Evolutionary conservation across 352 stramenopile species (phyloP).

Genomic region (Phytopythium helicoides): DNA sequence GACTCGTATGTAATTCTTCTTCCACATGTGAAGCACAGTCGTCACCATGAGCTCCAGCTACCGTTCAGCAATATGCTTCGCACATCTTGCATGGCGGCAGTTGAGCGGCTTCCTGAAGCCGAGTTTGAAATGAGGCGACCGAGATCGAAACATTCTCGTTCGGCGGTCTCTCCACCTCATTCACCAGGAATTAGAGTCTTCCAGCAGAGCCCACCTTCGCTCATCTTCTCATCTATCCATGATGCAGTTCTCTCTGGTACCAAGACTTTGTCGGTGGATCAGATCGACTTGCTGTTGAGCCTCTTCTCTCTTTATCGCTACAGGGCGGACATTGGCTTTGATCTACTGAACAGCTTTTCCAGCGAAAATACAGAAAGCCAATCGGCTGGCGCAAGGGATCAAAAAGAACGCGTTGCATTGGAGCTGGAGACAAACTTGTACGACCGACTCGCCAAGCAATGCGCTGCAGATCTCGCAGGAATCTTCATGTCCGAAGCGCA

Average conservation of each 20-base stretch:
- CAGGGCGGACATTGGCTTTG: constrained; percentile 71
- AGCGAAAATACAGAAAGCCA: constrained; percentile 12
- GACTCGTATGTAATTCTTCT: constrained; percentile 79
- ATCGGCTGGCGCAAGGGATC: constrained; percentile 15
- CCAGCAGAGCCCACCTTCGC: constrained; percentile 73
- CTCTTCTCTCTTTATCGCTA: constrained; percentile 85
- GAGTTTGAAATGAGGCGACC: constrained; percentile 58
- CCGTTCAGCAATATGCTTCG: not conserved
- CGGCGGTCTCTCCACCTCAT: constrained; percentile 6
- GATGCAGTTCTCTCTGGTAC: constrained; percentile 32
- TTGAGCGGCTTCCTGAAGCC: constrained; percentile 39
- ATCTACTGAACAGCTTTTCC: constrained; percentile 33
- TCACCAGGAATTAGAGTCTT: constrained; percentile 53
- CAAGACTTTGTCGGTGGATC: constrained; percentile 31
- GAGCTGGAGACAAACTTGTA: constrained; percentile 78
- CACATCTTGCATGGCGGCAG: constrained; percentile 22
- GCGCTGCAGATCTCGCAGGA: constrained; percentile 53
- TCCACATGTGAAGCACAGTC: constrained; percentile 20
- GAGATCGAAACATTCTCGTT: constrained; percentile 1
- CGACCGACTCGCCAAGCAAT: constrained; percentile 65
- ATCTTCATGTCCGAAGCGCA: constrained; percentile 55
- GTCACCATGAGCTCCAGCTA: not conserved
- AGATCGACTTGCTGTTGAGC: constrained; percentile 77
- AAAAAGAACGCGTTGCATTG: constrained; percentile 51
- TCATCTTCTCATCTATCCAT: constrained; percentile 62